Evolutionary conservation across 768 basidiomycete genomes (phyloP), one percentile per base, ranked within the genome.

Genomic region (Kwoniella sp.): DNA sequence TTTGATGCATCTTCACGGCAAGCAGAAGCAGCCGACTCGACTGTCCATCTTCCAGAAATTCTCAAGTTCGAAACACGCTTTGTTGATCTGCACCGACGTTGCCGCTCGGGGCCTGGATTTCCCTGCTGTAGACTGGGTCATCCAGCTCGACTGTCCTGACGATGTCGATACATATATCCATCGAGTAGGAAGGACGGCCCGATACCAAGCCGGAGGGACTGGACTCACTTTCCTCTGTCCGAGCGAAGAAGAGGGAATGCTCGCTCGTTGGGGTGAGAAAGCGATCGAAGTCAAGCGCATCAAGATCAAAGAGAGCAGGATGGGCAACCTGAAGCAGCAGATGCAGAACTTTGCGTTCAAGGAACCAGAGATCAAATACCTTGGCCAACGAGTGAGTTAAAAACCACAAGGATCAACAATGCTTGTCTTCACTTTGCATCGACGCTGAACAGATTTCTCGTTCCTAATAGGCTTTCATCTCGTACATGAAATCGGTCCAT

Each of bases 141-240:
- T 99, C 29, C 95, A 99, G 78, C 83, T 93, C 13, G 95, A 99
- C 79, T 92, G 91, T 2, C 95, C 95, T 0, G 95, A 99, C 82
- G 95, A 99, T 74, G 92, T 90, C 4, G 93, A 96, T 54, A 99
- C 93, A 12, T 97, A 99, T 79, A 92, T 99, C 45, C 95, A 99
- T 79, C 88, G 95, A 30, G 94, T 99, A 1, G 95, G 95, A 0
- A 85, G 95, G 52, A 99, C 95, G 17, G 95, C 95, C 51, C 84
- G 95, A 55, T 97, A 98, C 75, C 89, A 94, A 76, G 89, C 89
- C 67, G 87, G 89, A 31, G 96, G 96, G 0, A 91, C 92, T 75
- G 89, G 87, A 0, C 81, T 98, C 37, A 80, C 96, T 70, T 83
- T 99, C 61, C 81, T 98, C 17, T 79, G 89, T 72, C 95, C 95